Conservation (phyloP, 345 rosid species). For the Melaleuca alternifolia region DNA sequence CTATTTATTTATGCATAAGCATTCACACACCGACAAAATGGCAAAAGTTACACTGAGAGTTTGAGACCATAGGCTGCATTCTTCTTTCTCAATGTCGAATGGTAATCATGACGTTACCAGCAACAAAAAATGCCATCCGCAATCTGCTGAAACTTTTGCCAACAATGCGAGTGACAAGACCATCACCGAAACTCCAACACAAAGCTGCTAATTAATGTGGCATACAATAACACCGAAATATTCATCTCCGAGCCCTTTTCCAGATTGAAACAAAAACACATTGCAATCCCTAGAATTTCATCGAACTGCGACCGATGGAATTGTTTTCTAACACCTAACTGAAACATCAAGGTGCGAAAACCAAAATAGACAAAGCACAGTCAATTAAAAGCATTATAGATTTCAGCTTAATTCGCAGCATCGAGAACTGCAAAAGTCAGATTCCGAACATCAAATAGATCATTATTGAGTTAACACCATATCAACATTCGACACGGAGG, state of each 20-base stretch:
- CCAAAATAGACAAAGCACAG: not conserved
- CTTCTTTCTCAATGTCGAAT: not conserved
- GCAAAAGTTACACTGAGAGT: not conserved
- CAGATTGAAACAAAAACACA: not conserved
- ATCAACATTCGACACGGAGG: not conserved
- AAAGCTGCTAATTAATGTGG: not conserved
- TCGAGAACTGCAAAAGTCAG: not conserved
- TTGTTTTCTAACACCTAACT: not conserved
- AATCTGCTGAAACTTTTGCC: not conserved
- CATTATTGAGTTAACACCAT: not conserved
- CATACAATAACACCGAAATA: not conserved
- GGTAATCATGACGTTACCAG: not conserved
- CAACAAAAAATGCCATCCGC: not conserved
- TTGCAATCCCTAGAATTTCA: not conserved
- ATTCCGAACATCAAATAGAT: not conserved
- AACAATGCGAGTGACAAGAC: not conserved
- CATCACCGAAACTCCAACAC: not conserved
- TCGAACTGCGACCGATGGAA: not conserved
- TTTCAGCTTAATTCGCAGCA: not conserved
- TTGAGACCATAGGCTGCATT: not conserved
- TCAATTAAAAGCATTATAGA: not conserved
- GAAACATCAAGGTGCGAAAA: not conserved
- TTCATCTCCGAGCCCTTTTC: not conserved
- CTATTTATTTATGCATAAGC: not conserved
- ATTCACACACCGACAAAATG: not conserved